Conservation (phyloP, 2,329 filamentous ascomycete genomes). For the Biscogniauxia mediterranea region DNA sequence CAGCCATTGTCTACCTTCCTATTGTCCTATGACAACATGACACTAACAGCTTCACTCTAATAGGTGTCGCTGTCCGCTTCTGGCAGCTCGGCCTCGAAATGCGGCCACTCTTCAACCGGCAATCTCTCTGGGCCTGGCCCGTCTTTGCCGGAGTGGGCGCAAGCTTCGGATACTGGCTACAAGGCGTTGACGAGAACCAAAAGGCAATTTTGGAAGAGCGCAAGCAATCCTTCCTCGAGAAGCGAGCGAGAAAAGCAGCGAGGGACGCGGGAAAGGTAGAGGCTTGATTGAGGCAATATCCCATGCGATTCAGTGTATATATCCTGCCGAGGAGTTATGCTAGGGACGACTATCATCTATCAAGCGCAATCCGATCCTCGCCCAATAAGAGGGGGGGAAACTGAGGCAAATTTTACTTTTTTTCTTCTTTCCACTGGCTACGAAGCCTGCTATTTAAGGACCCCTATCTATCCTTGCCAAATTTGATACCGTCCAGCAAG, state of each 20-base stretch:
- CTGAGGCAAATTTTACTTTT: not conserved
- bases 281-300: slow-evolving; percentile 15
- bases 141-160: slow-evolving; percentile 82
- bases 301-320: slow-evolving; percentile 21
- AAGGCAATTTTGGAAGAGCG: slow-evolving; percentile 73
- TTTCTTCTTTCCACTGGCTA: not conserved
- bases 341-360: not conserved
- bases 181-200: slow-evolving; percentile 84
- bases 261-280: slow-evolving; percentile 49
- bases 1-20: not conserved
- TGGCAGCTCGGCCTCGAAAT: slow-evolving; percentile 99
- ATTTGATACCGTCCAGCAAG: slow-evolving; percentile 1
- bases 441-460: not conserved
- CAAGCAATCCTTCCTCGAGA: slow-evolving; percentile 80
- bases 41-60: slow-evolving; percentile 19
- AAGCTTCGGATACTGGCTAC: slow-evolving; percentile 95
- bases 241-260: slow-evolving; percentile 76
- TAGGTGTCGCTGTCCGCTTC: slow-evolving; percentile 86
- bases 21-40: slow-evolving; percentile 6
- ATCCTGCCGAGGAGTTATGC: slow-evolving; percentile 10
- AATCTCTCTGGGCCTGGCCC: slow-evolving; percentile 88
- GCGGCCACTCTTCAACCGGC: slow-evolving; percentile 85
- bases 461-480: not conserved
- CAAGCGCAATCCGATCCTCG: not conserved
- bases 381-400: not conserved